These are phyloP conservation scores for Petunia hybrid DNA, from an alignment of 305 asterid species.

Conservation along the genomic window DNA sequence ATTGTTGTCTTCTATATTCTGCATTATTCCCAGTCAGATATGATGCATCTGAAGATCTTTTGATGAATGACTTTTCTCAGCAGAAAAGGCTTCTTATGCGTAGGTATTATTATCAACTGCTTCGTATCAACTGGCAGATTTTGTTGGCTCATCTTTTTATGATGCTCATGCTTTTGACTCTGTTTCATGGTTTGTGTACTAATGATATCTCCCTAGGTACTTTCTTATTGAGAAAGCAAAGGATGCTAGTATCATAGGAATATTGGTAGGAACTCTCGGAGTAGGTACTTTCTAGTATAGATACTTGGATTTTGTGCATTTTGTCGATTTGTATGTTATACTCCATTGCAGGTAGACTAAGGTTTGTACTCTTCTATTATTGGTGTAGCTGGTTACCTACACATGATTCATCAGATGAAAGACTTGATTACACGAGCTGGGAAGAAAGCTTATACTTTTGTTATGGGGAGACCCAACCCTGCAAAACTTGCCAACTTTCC, in stretches of 20 bases:
- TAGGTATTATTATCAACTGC: slow-evolving; percentile 55
- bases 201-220: slow-evolving; percentile 59
- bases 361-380: slow-evolving; percentile 26
- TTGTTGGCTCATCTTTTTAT: not conserved
- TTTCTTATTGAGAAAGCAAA: slow-evolving; percentile 93
- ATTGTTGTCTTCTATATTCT: slow-evolving; percentile 30
- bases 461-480: slow-evolving; percentile 97
- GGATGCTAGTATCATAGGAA: slow-evolving; percentile 92
- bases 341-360: slow-evolving; percentile 1
- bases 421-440: slow-evolving; percentile 82
- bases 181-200: not conserved
- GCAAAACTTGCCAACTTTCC: slow-evolving; percentile 97
- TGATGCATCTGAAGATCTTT: slow-evolving; percentile 65
- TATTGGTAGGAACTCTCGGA: slow-evolving; percentile 97
- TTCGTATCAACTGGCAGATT: not conserved
- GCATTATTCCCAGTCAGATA: slow-evolving; percentile 73
- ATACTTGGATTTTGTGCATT: slow-evolving; percentile 27
- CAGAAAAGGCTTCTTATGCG: slow-evolving; percentile 79
- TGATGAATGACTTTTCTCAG: slow-evolving; percentile 70
- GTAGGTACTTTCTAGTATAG: slow-evolving; percentile 59
- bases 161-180: not conserved
- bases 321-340: not conserved
- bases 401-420: slow-evolving; percentile 86
- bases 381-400: slow-evolving; percentile 87
- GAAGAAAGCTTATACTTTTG: slow-evolving; percentile 86